Conservation (phyloP, 2,329 filamentous ascomycete species). For the Dothistroma septosporum region DNA sequence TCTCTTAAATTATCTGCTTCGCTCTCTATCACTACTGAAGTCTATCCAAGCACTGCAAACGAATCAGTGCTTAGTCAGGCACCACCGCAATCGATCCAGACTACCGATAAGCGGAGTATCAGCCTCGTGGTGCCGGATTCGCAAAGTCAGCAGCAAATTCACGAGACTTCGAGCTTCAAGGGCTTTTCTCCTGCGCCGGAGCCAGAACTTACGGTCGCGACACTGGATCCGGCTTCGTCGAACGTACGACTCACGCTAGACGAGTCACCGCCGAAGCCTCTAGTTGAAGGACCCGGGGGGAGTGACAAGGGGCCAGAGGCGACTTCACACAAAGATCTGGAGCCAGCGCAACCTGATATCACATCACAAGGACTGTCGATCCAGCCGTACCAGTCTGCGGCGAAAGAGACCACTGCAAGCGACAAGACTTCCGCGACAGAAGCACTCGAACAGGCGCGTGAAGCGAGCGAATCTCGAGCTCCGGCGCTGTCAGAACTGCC, state of each 20-base stretch:
- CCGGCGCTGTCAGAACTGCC: not conserved
- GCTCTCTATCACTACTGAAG: not conserved
- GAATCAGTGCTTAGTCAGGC: not conserved
- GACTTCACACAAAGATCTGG: not conserved
- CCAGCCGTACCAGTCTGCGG: not conserved
- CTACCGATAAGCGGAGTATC: slow-evolving; percentile 13
- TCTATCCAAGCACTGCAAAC: slow-evolving; percentile 4
- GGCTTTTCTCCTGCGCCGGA: slow-evolving; percentile 11
- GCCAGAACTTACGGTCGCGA: not conserved
- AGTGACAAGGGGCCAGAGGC: not conserved
- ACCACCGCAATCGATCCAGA: slow-evolving; percentile 14
- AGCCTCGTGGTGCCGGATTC: slow-evolving; percentile 23
- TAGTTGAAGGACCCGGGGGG: not conserved
- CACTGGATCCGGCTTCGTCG: not conserved
- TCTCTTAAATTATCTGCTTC: not conserved
- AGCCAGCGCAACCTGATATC: not conserved
- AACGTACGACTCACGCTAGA: not conserved
- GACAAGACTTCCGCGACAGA: not conserved
- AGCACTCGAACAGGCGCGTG: not conserved
- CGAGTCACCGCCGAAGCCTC: not conserved
- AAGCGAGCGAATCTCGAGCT: not conserved
- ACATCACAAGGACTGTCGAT: not conserved
- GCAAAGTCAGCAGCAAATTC: slow-evolving; percentile 14
- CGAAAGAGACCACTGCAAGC: not conserved
- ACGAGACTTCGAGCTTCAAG: slow-evolving; percentile 14